A percentile compares a stretch with the other conserved stretches of the same genome.
phyloP scores from a whole-genome alignment of 225 moss, liverwort and hornwort genomes.

The Straminergon stramineum region DNA sequence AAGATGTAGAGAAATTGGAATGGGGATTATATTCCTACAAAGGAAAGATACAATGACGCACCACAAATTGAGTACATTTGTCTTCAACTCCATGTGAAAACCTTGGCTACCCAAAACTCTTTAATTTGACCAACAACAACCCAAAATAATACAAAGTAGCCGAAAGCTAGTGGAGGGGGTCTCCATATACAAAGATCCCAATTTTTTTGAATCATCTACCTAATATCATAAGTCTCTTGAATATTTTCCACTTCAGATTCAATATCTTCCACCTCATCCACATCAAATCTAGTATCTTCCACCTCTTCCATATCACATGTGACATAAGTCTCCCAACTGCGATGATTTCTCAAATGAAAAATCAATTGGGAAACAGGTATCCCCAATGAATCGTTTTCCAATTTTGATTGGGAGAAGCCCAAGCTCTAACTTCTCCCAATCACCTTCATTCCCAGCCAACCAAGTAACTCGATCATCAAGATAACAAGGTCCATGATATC shows the following conservation, averaged over 20 bases:
- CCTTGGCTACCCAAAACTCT: background rate
- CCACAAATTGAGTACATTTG: background rate
- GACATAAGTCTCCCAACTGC: background rate
- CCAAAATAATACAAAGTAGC: background rate
- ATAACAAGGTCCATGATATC: background rate
- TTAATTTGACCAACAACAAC: background rate
- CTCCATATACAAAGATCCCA: background rate
- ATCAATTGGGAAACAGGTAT: no score
- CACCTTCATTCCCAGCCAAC: background rate
- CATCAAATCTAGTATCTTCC: no score
- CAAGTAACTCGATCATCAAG: background rate
- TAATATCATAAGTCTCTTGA: background rate
- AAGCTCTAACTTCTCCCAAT: background rate
- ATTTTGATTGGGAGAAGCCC: background rate
- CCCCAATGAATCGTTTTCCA: no score
- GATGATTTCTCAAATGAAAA: no score
- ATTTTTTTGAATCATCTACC: accelerated
- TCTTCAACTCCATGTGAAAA: background rate
- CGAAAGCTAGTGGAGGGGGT: background rate
- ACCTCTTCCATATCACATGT: background rate
- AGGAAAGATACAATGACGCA: background rate
- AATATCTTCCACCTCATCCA: no score
- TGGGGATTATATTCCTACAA: no score
- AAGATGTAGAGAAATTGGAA: no score
- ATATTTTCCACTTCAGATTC: background rate